Conservation (phyloP, 176 grass and related monocot genomes). For the Poa pratensis region DNA sequence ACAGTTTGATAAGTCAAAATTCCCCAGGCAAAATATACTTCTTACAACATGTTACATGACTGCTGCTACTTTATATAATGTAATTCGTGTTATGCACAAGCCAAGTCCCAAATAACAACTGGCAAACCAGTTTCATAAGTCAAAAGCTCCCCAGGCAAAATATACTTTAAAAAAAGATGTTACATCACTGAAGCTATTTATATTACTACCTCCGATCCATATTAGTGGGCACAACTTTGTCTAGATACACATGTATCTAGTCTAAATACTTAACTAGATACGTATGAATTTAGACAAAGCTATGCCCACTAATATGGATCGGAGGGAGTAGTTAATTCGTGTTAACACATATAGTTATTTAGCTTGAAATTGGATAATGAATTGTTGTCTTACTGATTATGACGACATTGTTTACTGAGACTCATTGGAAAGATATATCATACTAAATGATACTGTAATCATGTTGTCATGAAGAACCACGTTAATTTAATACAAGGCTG, state of each 20-base stretch:
- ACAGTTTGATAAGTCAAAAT: not conserved
- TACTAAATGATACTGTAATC: not conserved
- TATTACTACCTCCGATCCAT: no score
- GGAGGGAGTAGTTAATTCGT: not conserved
- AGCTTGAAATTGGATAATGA: not conserved
- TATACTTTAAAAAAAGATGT: not conserved
- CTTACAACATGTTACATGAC: not conserved
- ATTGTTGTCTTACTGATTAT: not conserved
- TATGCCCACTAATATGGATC: no score
- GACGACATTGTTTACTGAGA: not conserved
- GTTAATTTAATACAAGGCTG: conserved; percentile 23
- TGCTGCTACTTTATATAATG: conserved; percentile 4
- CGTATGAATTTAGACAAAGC: no score
- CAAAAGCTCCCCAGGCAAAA: not conserved
- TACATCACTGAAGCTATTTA: not conserved
- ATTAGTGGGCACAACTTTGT: no score
- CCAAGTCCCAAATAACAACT: not conserved
- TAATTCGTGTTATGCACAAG: not conserved
- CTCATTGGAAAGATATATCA: conserved; percentile 11
- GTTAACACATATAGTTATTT: not conserved
- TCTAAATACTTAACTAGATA: no score
- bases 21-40: conserved; percentile 9
- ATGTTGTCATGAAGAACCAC: conserved; percentile 14
- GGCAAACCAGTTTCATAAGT: conserved; percentile 9
- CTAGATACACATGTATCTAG: no score